Percentiles rank a stretch among this genome's conserved stretches.
phyloP scores from a whole-genome alignment of 768 basidiomycete genomes.

The Candolleomyces aberdarensis region DNA sequence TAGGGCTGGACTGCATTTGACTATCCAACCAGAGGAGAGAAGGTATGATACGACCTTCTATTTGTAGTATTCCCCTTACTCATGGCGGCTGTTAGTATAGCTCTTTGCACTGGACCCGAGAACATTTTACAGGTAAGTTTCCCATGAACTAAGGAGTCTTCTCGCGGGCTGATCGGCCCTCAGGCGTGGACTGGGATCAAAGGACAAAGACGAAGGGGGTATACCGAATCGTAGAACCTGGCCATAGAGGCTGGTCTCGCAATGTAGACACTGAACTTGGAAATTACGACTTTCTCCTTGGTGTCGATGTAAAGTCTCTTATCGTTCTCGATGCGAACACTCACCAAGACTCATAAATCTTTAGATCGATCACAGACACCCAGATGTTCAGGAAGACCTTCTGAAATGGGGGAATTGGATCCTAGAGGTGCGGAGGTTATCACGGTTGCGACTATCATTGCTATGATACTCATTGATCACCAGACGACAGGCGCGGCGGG shows the following conservation, averaged over 20 bases:
- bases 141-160: not conserved
- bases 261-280: slow-evolving; percentile 82
- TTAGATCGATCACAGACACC: slow-evolving; percentile 83
- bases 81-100: slow-evolving; percentile 48
- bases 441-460: slow-evolving; percentile 4
- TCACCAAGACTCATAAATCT: slow-evolving; percentile 5
- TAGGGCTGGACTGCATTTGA: slow-evolving; percentile 88
- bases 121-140: slow-evolving; percentile 71
- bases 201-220: slow-evolving; percentile 58
- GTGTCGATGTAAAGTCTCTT: slow-evolving; percentile 53
- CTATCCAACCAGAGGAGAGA: slow-evolving; percentile 71
- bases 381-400: slow-evolving; percentile 73
- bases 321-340: not conserved
- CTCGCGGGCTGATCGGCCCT: not conserved
- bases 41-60: slow-evolving; percentile 37
- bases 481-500: slow-evolving; percentile 71
- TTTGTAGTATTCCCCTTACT: not conserved
- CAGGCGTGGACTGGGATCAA: slow-evolving; percentile 86
- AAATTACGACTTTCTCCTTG: slow-evolving; percentile 84
- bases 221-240: slow-evolving; percentile 65
- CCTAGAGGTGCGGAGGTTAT: slow-evolving; percentile 34
- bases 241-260: slow-evolving; percentile 77
- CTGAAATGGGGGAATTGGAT: slow-evolving; percentile 79
- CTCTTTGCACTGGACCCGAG: slow-evolving; percentile 64
- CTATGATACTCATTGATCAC: slow-evolving; percentile 2